phyloP scores from a whole-genome alignment of 2,329 filamentous ascomycete species.

The Aspergillaceae sp. region DNA sequence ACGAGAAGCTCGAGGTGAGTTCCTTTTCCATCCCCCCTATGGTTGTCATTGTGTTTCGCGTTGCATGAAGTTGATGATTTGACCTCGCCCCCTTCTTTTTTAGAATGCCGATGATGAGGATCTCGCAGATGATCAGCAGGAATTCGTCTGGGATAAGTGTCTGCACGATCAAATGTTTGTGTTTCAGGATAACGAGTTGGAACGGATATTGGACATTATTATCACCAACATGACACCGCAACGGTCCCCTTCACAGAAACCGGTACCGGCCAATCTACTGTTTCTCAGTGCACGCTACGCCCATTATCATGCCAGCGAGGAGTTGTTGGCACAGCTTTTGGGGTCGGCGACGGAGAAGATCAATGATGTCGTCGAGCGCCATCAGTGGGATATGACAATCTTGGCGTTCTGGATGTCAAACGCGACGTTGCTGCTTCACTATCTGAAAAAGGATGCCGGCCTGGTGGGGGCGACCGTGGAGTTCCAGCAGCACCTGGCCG shows the following conservation, averaged over 20 bases:
- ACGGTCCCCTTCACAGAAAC: constrained; percentile 91
- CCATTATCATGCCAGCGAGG: constrained; percentile 85
- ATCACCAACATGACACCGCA: constrained; percentile 98
- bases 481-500: constrained; percentile 86
- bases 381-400: constrained; percentile 99
- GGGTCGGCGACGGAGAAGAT: constrained; percentile 89
- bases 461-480: constrained; percentile 71
- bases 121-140: constrained; percentile 77
- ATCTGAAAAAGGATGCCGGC: constrained; percentile 86
- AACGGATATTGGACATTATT: constrained; percentile 85
- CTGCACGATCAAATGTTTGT: constrained; percentile 99
- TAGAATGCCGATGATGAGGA: constrained; percentile 69
- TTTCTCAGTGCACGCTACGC: constrained; percentile 94
- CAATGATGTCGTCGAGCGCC: constrained; percentile 87
- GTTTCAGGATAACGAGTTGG: constrained; percentile 89
- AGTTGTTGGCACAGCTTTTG: constrained; percentile 72
- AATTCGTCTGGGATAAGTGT: constrained; percentile 93
- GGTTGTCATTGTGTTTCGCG: too few relatives aligned
- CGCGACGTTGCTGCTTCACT: constrained; percentile 87
- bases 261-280: constrained; percentile 92
- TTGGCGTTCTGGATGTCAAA: constrained; percentile 99
- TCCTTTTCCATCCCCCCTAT: neutral
- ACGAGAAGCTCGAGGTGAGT: constrained; percentile 83
- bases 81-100: too few relatives aligned
- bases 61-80: too few relatives aligned